phyloP scores from a whole-genome alignment of 805 yeast genomes.

The Saturnispora besseyi region DNA sequence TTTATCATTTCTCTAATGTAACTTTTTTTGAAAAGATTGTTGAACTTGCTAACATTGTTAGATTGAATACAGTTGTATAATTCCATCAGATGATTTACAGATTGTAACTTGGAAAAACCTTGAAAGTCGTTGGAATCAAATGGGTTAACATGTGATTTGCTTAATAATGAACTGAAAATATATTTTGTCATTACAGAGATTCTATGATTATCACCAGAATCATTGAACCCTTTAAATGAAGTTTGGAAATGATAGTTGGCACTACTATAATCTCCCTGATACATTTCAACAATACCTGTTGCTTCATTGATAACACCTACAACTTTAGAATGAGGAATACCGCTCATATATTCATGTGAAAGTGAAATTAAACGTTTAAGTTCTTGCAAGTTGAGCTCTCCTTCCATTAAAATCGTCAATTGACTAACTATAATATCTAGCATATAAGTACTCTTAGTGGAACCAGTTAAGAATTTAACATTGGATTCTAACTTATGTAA shows the following conservation, averaged over 20 bases:
- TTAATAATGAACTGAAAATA: slow-evolving; percentile 50
- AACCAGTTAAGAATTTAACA: slow-evolving; percentile 33
- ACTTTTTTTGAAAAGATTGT: slow-evolving; percentile 13
- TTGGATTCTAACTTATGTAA: slow-evolving; percentile 31
- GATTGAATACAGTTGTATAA: slow-evolving; percentile 22
- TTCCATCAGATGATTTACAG: slow-evolving; percentile 19
- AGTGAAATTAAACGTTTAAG: slow-evolving; percentile 41
- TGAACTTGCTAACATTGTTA: slow-evolving; percentile 19
- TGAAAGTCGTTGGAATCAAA: slow-evolving; percentile 65
- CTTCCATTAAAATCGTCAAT: slow-evolving; percentile 42
- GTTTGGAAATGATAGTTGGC: slow-evolving; percentile 45
- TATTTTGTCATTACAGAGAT: slow-evolving; percentile 50
- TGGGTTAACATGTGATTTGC: slow-evolving; percentile 60
- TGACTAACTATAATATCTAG: slow-evolving; percentile 62
- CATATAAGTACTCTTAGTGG: slow-evolving; percentile 37
- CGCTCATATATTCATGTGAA: slow-evolving; percentile 41
- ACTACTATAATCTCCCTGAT: slow-evolving; percentile 45
- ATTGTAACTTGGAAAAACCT: slow-evolving; percentile 20
- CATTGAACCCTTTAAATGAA: slow-evolving; percentile 39
- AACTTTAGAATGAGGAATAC: slow-evolving; percentile 68
- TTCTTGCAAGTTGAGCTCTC: slow-evolving; percentile 26
- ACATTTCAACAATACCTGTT: slow-evolving; percentile 61
- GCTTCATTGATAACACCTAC: slow-evolving; percentile 70
- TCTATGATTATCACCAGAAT: slow-evolving; percentile 53
- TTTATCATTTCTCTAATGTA: slow-evolving; percentile 6